Base-by-base conservation (phyloP, 441 rosid genomes). In the Gossypium davidsonii region DNA sequence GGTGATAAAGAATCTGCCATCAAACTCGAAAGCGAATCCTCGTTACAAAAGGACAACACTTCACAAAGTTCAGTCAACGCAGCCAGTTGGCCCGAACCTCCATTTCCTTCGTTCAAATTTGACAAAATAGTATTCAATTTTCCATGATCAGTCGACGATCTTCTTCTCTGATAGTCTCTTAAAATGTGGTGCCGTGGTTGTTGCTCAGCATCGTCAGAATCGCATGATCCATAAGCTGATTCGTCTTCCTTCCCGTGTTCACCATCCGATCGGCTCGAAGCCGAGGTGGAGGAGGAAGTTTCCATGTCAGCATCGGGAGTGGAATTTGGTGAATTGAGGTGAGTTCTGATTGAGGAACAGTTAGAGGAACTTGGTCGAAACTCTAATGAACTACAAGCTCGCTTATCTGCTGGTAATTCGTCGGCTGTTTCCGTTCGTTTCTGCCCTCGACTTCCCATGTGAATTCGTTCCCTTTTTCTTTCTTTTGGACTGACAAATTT, bases 321-420 rank as follows among this genome's bases (percentile, higher is more conserved):
- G 14, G 91, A 80, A 71, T 63, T 85, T 0, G 87, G 44, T 9
- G 84, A 88, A 79, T 88, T 85, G 73, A 80, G 59, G 52, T 83
- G 86, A 55, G 90, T 83, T 70, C 85, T 91, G 49, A 83, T 79
- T 8, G 91, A 88, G 14, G 72, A 67, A 57, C 92, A 87, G 75
- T 82, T 90, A 0, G 98, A 93, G 49, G 97, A 74, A 81, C 98
- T 90, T 7, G 98, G 93, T 73, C 89, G 86, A 67, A 83, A 89
- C 55, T 93, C 99, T 72, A 86, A 85, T 2, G 97, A 89, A 83
- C 87, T 90, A 73, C 97, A 95, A 71, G 97, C 94, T 75, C 98
- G 88, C 79, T 95, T 93, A 86, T 95, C 97, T 63, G 96, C 95
- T n/a, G 97, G 98, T 39, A 93, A 81, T 69, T 90, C 95, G 26